These are phyloP conservation scores for Fraxinus velutina DNA, from an alignment of 305 asterid species.

Conservation along the genomic window DNA sequence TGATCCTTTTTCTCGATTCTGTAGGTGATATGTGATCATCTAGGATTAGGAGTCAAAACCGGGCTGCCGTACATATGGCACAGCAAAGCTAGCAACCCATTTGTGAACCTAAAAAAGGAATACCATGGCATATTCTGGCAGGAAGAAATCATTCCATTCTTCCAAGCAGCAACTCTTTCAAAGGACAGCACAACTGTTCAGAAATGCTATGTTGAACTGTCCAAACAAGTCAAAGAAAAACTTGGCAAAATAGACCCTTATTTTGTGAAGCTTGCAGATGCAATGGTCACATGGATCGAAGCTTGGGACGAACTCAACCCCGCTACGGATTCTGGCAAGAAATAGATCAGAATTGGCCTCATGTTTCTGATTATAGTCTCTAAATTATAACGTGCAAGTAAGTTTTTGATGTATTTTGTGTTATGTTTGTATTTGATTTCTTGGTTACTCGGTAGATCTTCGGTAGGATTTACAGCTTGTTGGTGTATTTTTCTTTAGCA, in stretches of 20 bases:
- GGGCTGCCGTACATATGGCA: constrained; percentile 56
- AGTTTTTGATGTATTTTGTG: not conserved
- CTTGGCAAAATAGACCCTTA: constrained; percentile 49
- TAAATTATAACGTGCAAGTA: not conserved
- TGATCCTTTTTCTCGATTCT: not conserved
- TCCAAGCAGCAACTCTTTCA: constrained; percentile 39
- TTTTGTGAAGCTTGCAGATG: constrained; percentile 45
- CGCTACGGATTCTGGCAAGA: constrained; percentile 13
- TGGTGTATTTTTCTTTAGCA: not conserved
- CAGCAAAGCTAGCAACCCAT: constrained; percentile 57
- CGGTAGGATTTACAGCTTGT: not conserved
- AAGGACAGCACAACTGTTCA: constrained; percentile 50
- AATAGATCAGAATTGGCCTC: not conserved
- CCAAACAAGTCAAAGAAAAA: constrained; percentile 44
- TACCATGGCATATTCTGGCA: constrained; percentile 57
- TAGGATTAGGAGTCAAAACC: constrained; percentile 46
- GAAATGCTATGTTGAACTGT: constrained; percentile 42
- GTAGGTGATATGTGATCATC: constrained; percentile 48
- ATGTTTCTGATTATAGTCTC: not conserved
- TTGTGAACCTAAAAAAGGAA: constrained; percentile 47
- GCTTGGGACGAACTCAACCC: constrained; percentile 51
- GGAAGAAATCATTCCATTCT: constrained; percentile 52
- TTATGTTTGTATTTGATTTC: not conserved
- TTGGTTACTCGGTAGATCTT: not conserved
- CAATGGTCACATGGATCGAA: constrained; percentile 50